These are phyloP conservation scores for Magnaporthiopsis incrustans DNA, from an alignment of 2,329 filamentous ascomycete species.

Conservation along the genomic window DNA sequence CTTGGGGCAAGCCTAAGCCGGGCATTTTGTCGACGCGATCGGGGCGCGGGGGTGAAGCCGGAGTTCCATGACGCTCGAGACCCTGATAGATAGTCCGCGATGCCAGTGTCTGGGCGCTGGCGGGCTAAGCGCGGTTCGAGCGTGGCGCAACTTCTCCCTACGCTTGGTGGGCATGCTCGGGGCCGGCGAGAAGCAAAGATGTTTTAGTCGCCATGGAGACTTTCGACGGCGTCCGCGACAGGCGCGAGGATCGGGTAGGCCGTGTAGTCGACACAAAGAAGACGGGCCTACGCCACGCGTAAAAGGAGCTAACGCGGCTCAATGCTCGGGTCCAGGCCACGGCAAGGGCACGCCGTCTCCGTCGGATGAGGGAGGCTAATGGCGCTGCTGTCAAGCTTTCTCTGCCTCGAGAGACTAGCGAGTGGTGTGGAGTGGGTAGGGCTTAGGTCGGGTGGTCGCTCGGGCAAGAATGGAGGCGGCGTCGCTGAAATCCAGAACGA, in stretches of 20 bases:
- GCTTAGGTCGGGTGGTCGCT: too few relatives aligned
- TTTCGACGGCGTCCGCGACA: too few relatives aligned
- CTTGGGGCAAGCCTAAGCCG: not conserved
- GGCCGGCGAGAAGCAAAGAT: not conserved
- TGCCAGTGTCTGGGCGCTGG: not conserved
- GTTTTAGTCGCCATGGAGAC: not conserved
- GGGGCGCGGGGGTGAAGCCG: too few relatives aligned
- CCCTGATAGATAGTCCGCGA: not conserved
- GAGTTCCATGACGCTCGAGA: not conserved
- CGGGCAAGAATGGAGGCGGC: too few relatives aligned
- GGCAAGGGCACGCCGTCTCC: not conserved
- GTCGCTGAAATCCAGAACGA: too few relatives aligned
- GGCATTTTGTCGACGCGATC: not conserved
- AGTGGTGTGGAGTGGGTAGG: not conserved
- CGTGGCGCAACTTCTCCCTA: not conserved
- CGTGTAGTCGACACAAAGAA: not conserved
- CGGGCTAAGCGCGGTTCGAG: not conserved
- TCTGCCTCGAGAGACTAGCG: not conserved
- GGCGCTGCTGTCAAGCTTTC: not conserved
- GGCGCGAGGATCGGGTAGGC: too few relatives aligned
- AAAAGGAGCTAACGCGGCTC: too few relatives aligned
- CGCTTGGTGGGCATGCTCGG: not conserved
- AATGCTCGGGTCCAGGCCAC: too few relatives aligned
- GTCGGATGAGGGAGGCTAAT: not conserved
- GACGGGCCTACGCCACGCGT: not conserved